phyloP scores from a whole-genome alignment of 495 filamentous ascomycete genomes.

The Aspergillus homomorphus region DNA sequence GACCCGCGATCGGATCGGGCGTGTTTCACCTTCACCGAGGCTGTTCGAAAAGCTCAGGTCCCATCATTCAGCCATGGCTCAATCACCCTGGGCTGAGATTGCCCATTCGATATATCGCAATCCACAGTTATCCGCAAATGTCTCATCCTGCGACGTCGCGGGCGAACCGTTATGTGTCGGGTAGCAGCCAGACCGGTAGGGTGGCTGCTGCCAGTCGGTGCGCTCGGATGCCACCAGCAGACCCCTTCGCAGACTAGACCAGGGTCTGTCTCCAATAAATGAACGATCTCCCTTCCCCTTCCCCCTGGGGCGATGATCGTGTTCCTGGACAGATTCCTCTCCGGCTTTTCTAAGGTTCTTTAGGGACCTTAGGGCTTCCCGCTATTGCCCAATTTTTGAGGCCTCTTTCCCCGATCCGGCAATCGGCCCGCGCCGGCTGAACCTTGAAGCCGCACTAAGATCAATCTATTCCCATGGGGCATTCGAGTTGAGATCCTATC shows the following conservation, averaged over 20 bases:
- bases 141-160: constrained; percentile 2
- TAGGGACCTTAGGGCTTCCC: not conserved
- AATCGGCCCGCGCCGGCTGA: not conserved
- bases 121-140: not conserved
- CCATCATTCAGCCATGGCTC: not conserved
- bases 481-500: not conserved
- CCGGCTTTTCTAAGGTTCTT: not conserved
- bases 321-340: not conserved
- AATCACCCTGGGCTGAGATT: not conserved
- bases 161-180: constrained; percentile 6
- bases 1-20: not conserved
- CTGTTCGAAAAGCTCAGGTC: not conserved
- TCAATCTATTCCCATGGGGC: not conserved
- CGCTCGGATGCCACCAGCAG: not conserved
- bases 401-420: not conserved
- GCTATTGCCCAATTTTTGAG: not conserved
- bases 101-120: not conserved
- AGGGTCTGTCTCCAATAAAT: constrained; percentile 6
- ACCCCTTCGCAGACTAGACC: not conserved
- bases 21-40: constrained; percentile 1
- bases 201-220: not conserved
- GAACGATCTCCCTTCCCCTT: not conserved
- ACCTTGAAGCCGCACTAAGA: not conserved
- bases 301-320: not conserved
- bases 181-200: not conserved